Conservation (phyloP, 306 rosid species). For the Sechiopsis laciniata region DNA sequence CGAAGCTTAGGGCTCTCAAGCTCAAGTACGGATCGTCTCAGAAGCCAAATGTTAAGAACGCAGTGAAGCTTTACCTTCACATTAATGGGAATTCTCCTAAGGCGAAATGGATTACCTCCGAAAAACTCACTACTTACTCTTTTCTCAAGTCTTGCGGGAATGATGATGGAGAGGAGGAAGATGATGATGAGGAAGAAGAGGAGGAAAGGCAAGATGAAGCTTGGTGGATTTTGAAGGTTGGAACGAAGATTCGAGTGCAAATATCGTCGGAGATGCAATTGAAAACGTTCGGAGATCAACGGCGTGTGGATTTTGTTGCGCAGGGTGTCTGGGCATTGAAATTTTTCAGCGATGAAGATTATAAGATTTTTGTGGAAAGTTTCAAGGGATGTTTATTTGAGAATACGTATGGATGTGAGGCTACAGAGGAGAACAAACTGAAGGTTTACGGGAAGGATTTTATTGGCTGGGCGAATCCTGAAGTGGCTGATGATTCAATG, state of each 20-base stretch:
- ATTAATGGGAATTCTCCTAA: slow-evolving; percentile 71
- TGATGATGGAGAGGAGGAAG: slow-evolving; percentile 37
- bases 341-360: slow-evolving; percentile 54
- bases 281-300: slow-evolving; percentile 57
- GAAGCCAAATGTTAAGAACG: slow-evolving; percentile 45
- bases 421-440: slow-evolving; percentile 60
- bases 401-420: slow-evolving; percentile 61
- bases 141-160: slow-evolving; percentile 36
- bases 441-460: slow-evolving; percentile 89
- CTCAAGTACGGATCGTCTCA: slow-evolving; percentile 60
- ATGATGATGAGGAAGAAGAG: slow-evolving; percentile 25
- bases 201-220: slow-evolving; percentile 27
- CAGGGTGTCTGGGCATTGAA: slow-evolving; percentile 94
- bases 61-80: slow-evolving; percentile 75
- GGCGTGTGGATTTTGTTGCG: slow-evolving; percentile 78
- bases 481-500: slow-evolving; percentile 78
- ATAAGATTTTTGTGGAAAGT: slow-evolving; percentile 40
- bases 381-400: slow-evolving; percentile 68
- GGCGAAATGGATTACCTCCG: slow-evolving; percentile 70
- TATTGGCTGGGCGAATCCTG: slow-evolving; percentile 82
- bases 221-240: slow-evolving; percentile 66
- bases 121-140: slow-evolving; percentile 55
- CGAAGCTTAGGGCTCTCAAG: slow-evolving; percentile 72
- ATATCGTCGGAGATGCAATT: slow-evolving; percentile 55
- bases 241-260: slow-evolving; percentile 51